Evolutionary conservation across 192 early-diverging fungal species (phyloP), one percentile per base, ranked within the genome.

Genomic region (Coemansia sp.): DNA sequence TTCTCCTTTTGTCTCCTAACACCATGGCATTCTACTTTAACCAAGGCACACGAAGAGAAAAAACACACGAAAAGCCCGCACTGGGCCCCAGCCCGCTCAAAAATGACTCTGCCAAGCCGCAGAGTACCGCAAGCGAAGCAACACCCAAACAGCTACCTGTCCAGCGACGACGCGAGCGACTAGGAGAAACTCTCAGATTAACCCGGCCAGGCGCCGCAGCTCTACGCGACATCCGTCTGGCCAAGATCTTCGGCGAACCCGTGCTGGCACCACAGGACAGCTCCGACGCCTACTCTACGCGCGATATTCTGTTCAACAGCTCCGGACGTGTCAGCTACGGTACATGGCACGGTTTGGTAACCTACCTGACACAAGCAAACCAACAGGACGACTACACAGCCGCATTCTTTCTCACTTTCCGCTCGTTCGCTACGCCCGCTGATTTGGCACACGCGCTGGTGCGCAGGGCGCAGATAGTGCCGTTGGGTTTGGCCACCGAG

Each of bases 401-500:
- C 19, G 81, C 88, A 0, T 98, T 98, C 64, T 83, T 96, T 41
- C 78, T 93, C 22, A 89, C 92, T 0, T 98, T 95, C 70, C 87
- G 91, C 5, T 70, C 89, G 2, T 96, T 96, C 61, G 88, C 87
- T 18, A 82, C 75, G 10, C 85, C 93, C 8, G 55, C 25, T 0
- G 84, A 86, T 18, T 78, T 96, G 37, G 70, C 90, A 8, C 62
- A 72, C 3, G 66, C 86, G 5, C 68, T 98, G 18, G 78, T 79
- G 4, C 53, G 76, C 8, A 82, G 95, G n/a, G 93, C 89, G 51
- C 70, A 69, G 15, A 59, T 88, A n/a, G 34, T 62, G 22, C 81
- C 89, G 33, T 33, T 0, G 74, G 59, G 2, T 38, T 93, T n/a
- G n/a, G n/a, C n/a, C n/a, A n/a, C n/a, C n/a, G n/a, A 61, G 1